Base-by-base conservation (phyloP, 2,329 filamentous ascomycete genomes). In the Dactylellina haptotyla region DNA sequence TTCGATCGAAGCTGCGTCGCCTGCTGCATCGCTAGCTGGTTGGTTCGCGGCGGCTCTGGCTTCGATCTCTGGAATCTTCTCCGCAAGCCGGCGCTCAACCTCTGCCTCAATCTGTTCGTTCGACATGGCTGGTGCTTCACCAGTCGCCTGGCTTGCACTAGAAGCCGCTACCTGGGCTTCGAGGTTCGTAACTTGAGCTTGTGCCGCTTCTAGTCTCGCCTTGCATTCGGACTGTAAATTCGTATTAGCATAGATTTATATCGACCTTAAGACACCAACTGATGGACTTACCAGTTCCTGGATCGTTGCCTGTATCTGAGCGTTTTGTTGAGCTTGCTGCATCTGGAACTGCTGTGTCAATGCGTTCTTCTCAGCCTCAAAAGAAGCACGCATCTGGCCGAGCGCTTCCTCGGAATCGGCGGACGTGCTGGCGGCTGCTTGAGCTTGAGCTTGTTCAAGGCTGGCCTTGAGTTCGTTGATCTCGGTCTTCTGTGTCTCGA, bases 61-160 rank as follows among this genome's bases (percentile, higher is more conserved):
- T 32, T 75, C 64, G 20, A 75, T 75, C 46, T 69, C 62, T 18
- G 71, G 63, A 23, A 67, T 37, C 37, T 14, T 58, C 28, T 75
- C 71, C 10, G 71, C 43, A 28, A 66, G 61, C 32, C 71, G 32
- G 26, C 71, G 58, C 54, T 69, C 72, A 26, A 78, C 76, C 54
- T 78, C 77, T 9, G 73, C 75, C 54, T 78, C 77, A 18, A 76
- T 63, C 20, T 75, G 65, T 26, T 74, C 61, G 9, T 46, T 43
- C 1, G 69, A 46, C 16, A 57, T 23, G 5, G 57, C 46, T 23
- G 61, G 56, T 30, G 69, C 25, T 5, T 61, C 61, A n/a, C 37
- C 16, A 8, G 69, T 16, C 18, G 32, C 37, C 8, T 59, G 51
- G 4, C 32, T 54, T 10, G 69, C 28, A 39, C 69, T 18, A 23